phyloP scores from a whole-genome alignment of 345 rosid species.

The Ceriops decandra region DNA sequence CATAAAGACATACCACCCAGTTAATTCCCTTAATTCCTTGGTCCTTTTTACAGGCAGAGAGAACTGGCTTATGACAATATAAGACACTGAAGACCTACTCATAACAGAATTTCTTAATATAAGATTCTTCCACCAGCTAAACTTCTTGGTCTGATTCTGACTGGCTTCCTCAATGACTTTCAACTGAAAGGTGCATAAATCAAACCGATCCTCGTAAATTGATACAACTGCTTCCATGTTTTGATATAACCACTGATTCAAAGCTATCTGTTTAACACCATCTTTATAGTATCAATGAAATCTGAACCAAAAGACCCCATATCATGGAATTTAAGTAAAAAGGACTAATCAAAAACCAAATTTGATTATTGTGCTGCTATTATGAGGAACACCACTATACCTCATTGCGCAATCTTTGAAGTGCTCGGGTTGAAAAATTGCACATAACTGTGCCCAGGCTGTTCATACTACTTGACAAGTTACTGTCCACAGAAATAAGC shows the following conservation, averaged over 20 bases:
- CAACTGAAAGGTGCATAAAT: slow-evolving; percentile 54
- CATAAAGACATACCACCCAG: slow-evolving; percentile 67
- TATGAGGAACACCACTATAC: slow-evolving; percentile 26
- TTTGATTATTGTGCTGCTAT: neutral
- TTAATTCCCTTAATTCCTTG: slow-evolving; percentile 78
- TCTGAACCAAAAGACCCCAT: neutral
- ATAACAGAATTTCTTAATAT: slow-evolving; percentile 34
- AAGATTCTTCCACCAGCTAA: slow-evolving; percentile 69
- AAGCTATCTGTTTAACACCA: slow-evolving; percentile 54
- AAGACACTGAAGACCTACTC: slow-evolving; percentile 30
- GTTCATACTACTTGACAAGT: slow-evolving; percentile 55
- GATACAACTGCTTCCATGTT: slow-evolving; percentile 80
- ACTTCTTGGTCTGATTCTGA: slow-evolving; percentile 34
- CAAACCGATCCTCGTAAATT: slow-evolving; percentile 93
- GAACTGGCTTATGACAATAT: slow-evolving; percentile 45
- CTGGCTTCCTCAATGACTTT: slow-evolving; percentile 41
- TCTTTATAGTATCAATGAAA: neutral
- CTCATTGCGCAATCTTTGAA: slow-evolving; percentile 89
- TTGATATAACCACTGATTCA: slow-evolving; percentile 87
- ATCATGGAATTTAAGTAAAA: neutral
- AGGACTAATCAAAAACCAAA: neutral
- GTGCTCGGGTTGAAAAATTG: slow-evolving; percentile 76
- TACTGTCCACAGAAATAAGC: slow-evolving; percentile 89
- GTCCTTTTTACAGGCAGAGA: slow-evolving; percentile 76
- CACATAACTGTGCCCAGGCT: slow-evolving; percentile 53